Base-by-base conservation (phyloP, 1,139 yeast species). In the Suhomyces panamericanus region DNA sequence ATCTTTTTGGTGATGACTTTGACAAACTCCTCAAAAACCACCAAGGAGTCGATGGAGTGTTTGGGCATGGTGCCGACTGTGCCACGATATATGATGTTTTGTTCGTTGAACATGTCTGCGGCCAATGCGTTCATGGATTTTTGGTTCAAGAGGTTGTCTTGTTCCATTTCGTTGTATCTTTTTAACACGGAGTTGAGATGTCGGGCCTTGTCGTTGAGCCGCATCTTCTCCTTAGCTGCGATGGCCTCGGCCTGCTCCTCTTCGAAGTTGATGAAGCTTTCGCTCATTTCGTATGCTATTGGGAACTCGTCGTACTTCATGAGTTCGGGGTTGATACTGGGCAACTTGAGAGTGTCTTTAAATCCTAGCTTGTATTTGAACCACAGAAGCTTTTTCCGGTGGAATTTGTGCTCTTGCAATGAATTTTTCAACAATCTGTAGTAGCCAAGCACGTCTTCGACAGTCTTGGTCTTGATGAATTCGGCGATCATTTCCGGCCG, bases 251-350 rank as follows among this genome's bases (percentile, higher is more conserved):
- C 67, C 49, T 77, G 81, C 6, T 59, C 57, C 35, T 77, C 77
- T 55, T 82, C 87, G 59, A 76, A 62, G 11, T 59, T 58, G 2
- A 77, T 57, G 60, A 76, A 80, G 16, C 63, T 63, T 15, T 67
- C 69, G 47, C 77, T 71, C 75, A 81, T 73, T 56, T 83, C 88
- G 49, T 65, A 64, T 1, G 83, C 78, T 2, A 69, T 64, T 1
- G 87, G 87, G 24, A 81, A 59, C 3, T 78, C 78, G 20, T 60
- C 59, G 57, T 72, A 69, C 8, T 60, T 56, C 12, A 73, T 55
- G 35, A 68, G 52, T 9, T 51, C 49, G 20, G 49, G 47, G 8
- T 44, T 39, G 11, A 38, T 16, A 11, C 31, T 20, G 3, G 52
- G 51, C 13, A 52, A 42, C 26, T 45, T 46, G 20, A 52, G 56